Base-by-base conservation (phyloP, 805 yeast species). In the Saturnispora bothae region DNA sequence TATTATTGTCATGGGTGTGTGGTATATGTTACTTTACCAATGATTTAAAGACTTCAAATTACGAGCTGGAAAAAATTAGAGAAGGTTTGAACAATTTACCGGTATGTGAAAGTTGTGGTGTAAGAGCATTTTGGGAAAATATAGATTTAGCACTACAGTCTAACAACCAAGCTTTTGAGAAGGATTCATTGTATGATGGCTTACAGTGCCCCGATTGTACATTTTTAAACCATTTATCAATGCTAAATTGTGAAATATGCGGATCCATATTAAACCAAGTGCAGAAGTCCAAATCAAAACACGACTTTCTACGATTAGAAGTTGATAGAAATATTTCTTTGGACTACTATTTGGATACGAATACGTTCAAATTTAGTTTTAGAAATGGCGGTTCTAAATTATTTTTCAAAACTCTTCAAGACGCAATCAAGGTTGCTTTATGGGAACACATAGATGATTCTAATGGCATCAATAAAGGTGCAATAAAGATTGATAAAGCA, bases 1-100 rank as follows among this genome's bases (percentile, higher is more conserved):
- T 23, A 38, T 46, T 50, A 16, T 14, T 50, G 9, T 61, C 66
- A 22, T 89, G 98, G 98, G 68, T 70, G 1, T 89, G 98, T 55
- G 79, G 81, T n/a, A 88, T 92, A 3, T 89, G 98, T 57, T 73
- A 75, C n/a, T 82, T 66, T 52, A 65, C 77, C 19, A 84, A 85
- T 50, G 57, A 54, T 9, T 47, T 71, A 3, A 52, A 56, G 6
- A 46, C 53, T 7, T 55, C 54, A 12, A 38, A 39, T 33, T 14
- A 14, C 9, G 27, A 28, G 13, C 10, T 42, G 9, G 33, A 38
- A 25, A 10, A 33, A 18, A 25, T 50, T 20, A 38, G 37, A n/a
- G 26, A 31, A 6, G 39, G 38, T n/a, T 23, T 28, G 19, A 35
- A 34, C 3, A 12, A 50, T 7, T 44, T 63, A 2, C 78, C 79